A percentile compares a stretch with the other conserved stretches of the same genome.
phyloP scores from a whole-genome alignment of 768 basidiomycete species.

The Pseudohyphozyma bogoriensis region DNA sequence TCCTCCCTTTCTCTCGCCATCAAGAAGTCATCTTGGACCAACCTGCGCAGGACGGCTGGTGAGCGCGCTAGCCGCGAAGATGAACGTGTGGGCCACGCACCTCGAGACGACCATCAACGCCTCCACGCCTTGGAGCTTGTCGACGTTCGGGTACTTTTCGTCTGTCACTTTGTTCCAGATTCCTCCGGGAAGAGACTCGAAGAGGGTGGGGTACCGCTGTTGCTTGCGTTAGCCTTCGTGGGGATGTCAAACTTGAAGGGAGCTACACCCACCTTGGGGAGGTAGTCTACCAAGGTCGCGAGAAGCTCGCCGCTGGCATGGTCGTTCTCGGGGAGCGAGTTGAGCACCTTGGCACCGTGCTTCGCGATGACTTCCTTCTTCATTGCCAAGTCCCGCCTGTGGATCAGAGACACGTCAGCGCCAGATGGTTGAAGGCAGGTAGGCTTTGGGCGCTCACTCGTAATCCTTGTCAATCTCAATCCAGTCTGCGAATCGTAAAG shows the following conservation, averaged over 20 bases:
- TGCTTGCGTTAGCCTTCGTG: too few species aligned
- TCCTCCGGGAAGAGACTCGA: constrained; percentile 35
- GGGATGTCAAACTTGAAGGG: background rate
- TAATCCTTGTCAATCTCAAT: constrained; percentile 40
- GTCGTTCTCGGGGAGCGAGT: constrained; percentile 63
- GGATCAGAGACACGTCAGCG: too few species aligned
- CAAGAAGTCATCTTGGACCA: constrained; percentile 40
- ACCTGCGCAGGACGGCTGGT: constrained; percentile 21
- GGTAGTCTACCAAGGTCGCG: constrained; percentile 40
- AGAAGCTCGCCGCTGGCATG: constrained; percentile 56
- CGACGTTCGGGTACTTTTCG: constrained; percentile 25
- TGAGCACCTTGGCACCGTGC: constrained; percentile 42
- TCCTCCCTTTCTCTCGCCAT: constrained; percentile 39
- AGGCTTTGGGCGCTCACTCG: too few species aligned
- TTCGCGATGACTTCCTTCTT: constrained; percentile 37
- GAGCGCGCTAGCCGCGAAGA: background rate
- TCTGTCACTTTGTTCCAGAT: constrained; percentile 37
- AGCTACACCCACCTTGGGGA: constrained; percentile 44
- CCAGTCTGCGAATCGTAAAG: constrained; percentile 31
- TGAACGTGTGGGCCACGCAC: constrained; percentile 21
- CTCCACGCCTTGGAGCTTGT: constrained; percentile 28
- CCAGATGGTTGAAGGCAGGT: too few species aligned
- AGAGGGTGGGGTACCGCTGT: constrained; percentile 49
- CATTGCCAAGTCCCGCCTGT: constrained; percentile 37
- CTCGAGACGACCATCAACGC: constrained; percentile 35